Evolutionary conservation across 495 filamentous ascomycete species (phyloP), one percentile per base, ranked within the genome.

Genomic region (Friedmanniomyces simplex): DNA sequence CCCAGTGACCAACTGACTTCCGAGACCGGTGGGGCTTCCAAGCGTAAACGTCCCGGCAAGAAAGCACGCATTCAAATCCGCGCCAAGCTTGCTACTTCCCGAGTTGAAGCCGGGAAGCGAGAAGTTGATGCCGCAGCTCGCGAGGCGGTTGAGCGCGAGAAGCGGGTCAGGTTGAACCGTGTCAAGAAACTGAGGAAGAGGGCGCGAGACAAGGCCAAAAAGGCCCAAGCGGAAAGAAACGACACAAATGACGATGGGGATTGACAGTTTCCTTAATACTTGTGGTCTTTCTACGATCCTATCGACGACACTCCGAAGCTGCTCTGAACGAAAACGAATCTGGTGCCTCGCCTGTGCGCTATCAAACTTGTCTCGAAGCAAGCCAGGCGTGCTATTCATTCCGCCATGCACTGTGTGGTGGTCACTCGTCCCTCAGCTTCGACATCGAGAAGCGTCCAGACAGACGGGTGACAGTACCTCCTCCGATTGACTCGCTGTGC

Each of bases 21-120:
- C 10, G 34, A 25, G 6, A 16, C 3, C 2, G 34, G 13, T 2
- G 51, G 3, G 5, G 13, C 34, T 10, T 7, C 34, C 34, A 52
- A 36, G 25, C 56, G 56, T 25, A 58, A 43, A 30, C 32, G 49
- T 7, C 56, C 39, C 10, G 56, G 56, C 47, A 58, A 58, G 56
- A 58, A 58, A 28, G 13, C 32, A 18, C 30, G 56, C 5, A 53
- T 58, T 36, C 7, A 37, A 25, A 24, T 58, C 30, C 56, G 56
- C 3, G n/a, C 24, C 1, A 58, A 58, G 56, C 47, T 43, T 52
- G 56, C 56, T n/a, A 34, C 36, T 43, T 21, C 30, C 32, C 14
- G 20, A 24, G 41, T 11, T 47, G 20, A 37, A n/a, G 16, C 41
- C 16, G 54, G 32, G 28, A 49, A 32, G 41, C 16, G 12, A 39